These are phyloP conservation scores for Phaeotremella skinneri DNA, from an alignment of 768 basidiomycete species.

Conservation along the genomic window DNA sequence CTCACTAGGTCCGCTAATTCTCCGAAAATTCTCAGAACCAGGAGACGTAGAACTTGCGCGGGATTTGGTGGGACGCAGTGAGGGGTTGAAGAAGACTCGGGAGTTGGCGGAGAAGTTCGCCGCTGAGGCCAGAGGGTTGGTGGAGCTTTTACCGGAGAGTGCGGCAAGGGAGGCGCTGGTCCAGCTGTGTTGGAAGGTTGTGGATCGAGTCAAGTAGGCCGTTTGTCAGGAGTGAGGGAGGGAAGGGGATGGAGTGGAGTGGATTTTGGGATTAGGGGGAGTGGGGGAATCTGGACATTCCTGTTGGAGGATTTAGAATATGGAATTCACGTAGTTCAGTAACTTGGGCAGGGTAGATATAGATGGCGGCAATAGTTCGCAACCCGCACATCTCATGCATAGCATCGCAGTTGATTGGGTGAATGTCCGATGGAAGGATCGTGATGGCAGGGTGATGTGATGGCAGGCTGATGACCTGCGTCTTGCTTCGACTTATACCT, in stretches of 20 bases:
- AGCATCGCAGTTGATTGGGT: too few relatives aligned
- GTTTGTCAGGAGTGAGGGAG: not conserved
- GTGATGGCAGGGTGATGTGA: too few relatives aligned
- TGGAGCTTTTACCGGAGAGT: conserved; percentile 72
- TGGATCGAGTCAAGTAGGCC: conserved; percentile 48
- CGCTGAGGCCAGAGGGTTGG: conserved; percentile 67
- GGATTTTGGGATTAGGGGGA: not conserved
- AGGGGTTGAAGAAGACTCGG: conserved; percentile 74
- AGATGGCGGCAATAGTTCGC: too few relatives aligned
- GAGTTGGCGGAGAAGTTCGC: conserved; percentile 74
- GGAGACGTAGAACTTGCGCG: conserved; percentile 77
- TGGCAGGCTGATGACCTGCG: too few relatives aligned
- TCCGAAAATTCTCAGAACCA: conserved; percentile 68
- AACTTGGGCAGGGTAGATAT: too few relatives aligned
- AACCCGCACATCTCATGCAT: conserved; percentile 7
- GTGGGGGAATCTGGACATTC: not conserved
- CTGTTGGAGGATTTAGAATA: not conserved
- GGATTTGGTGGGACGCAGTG: conserved; percentile 66
- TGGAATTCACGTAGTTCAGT: not conserved
- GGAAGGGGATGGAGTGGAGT: not conserved
- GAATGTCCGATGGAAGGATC: too few relatives aligned
- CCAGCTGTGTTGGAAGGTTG: conserved; percentile 66
- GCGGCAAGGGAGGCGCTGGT: conserved; percentile 76
- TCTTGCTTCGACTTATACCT: too few relatives aligned
- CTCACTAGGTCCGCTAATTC: conserved; percentile 67